Evolutionary conservation across 2,329 filamentous ascomycete genomes (phyloP), one percentile per base, ranked within the genome.

Genomic region (Claviceps humidiphila): DNA sequence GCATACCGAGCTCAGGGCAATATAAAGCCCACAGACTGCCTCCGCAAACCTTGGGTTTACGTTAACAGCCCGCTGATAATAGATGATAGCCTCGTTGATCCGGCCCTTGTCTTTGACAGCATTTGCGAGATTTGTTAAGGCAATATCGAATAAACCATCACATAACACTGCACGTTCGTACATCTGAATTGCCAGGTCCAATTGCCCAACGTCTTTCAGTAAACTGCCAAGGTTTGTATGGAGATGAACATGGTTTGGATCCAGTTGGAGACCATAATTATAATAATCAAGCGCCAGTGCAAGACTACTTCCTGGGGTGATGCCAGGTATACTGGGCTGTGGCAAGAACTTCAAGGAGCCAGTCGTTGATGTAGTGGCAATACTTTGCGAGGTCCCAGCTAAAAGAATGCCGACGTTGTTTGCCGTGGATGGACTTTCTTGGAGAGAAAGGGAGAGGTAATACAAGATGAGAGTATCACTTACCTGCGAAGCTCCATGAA

Each of bases 381-480:
- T 58, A 8, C 64, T 54, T 53, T 95, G 89, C 63, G 95, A 93
- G 20, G 97, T 87, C 53, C 93, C 88, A 5, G 93, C 93, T n/a
- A 98, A 80, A 30, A 98, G 75, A 52, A 98, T 98, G 3, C 93
- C 93, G 13, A 98, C 90, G 64, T 98, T 98, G 65, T 98, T 98
- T 0, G 93, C 93, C 0, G 93, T 98, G 0, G 93, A 98, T 2
- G 93, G 93, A 61, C 93, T 97, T 47, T 93, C 90, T 57, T 96
- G 93, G 2, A 98, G 75, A 0, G 93, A 95, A 3, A 98, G 72
- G 0, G 93, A 98, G 2, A 98, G 75, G 63, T 98, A 98, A 66
- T 98, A 98, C 13, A 98, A 77, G 1, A 90, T 88, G 39, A 98
- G 71, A 40, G 98, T 97, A 62, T 98, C 93, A 43, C 89, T 82